Base-by-base conservation (phyloP, 495 filamentous ascomycete genomes). In the Podospora appendiculata region DNA sequence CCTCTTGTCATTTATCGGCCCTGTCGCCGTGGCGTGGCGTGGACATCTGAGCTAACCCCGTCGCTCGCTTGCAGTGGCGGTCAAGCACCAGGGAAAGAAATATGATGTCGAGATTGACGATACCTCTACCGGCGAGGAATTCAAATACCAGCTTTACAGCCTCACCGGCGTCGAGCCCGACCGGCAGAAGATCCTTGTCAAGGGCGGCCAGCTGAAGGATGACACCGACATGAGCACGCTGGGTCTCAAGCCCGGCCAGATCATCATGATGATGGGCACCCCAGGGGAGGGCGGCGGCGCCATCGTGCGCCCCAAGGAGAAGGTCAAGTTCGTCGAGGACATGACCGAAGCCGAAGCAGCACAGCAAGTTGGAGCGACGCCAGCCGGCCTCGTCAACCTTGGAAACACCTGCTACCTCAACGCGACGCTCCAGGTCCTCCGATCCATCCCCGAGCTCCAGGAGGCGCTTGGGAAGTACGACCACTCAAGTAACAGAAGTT, bases 341-440 rank as follows among this genome's bases (percentile, higher is more conserved):
- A 96, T 98, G 93, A 95, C 90, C 5, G 93, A 93, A 62, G 91
- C 91, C 18, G 91, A 98, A 65, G 81, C 83, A 32, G 94, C 93
- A 18, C 84, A 80, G 62, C 77, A 82, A 56, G 85, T 83, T 45
- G 91, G 89, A 41, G 93, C 92, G 41, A 89, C 75, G 45, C 93
- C 93, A 11, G 88, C 93, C 51, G 93, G 93, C 33, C 67, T 98
- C 55, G 81, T 90, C 64, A 98, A 98, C 59, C 74, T 96, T 54
- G 93, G 93, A 19, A 98, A 98, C 64, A 97, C 93, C 1, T 98
- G 93, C 75, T 98, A 98, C 65, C 82, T 97, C 63, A 98, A 98
- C 75, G 90, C 94, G 18, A 96, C 93, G 0, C 78, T 98, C 17
- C 93, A 98, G 68, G 82, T 89, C 5, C 73, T 98, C 51, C 82